Evolutionary conservation across 2,329 filamentous ascomycete genomes (phyloP).

Genomic region (Aspergillus spinulosporus): DNA sequence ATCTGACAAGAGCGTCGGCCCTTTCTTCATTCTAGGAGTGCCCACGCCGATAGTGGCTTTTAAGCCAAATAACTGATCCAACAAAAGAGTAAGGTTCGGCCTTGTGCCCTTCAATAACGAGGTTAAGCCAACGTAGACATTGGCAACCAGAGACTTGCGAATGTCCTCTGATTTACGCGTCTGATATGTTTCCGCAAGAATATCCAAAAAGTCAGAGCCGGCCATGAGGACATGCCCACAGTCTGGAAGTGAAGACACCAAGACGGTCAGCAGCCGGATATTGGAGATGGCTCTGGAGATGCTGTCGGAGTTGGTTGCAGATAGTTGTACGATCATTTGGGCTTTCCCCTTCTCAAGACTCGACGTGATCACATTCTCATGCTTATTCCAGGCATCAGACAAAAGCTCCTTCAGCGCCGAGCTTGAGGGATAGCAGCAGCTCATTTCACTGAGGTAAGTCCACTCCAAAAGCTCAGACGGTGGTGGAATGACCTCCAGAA

Average conservation of each 20-base stretch:
- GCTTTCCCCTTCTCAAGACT: slow-evolving; percentile 41
- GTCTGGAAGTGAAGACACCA: slow-evolving; percentile 43
- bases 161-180: slow-evolving; percentile 62
- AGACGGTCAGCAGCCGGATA: slow-evolving; percentile 41
- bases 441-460: slow-evolving; percentile 68
- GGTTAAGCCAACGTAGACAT: slow-evolving; percentile 71
- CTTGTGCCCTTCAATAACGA: slow-evolving; percentile 67
- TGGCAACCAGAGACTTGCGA: slow-evolving; percentile 69
- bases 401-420: slow-evolving; percentile 54
- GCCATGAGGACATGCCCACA: slow-evolving; percentile 67
- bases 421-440: slow-evolving; percentile 66
- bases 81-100: slow-evolving; percentile 71
- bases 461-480: slow-evolving; percentile 59
- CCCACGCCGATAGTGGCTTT: slow-evolving; percentile 70
- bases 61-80: slow-evolving; percentile 80
- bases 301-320: slow-evolving; percentile 17
- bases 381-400: slow-evolving; percentile 50
- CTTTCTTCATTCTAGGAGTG: slow-evolving; percentile 39
- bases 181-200: slow-evolving; percentile 54
- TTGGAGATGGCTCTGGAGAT: slow-evolving; percentile 24
- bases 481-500: slow-evolving; percentile 49
- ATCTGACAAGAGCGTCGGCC: slow-evolving; percentile 71
- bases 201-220: slow-evolving; percentile 84
- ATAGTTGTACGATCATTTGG: slow-evolving; percentile 34
- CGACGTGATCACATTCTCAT: slow-evolving; percentile 35